Conservation (phyloP, 768 basidiomycete genomes). For the Agaricus blazei region DNA sequence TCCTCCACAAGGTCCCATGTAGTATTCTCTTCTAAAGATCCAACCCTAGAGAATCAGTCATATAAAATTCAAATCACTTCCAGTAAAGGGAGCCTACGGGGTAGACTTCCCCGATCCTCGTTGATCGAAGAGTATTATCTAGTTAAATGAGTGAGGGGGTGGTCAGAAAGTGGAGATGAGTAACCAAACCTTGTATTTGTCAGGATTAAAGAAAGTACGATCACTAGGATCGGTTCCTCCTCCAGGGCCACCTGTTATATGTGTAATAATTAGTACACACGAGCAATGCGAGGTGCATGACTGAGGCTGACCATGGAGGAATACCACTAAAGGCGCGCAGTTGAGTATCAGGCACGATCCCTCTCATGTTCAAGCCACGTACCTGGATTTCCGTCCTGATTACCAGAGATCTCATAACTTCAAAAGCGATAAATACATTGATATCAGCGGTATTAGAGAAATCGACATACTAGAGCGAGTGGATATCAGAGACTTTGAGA, state of each 20-base stretch:
- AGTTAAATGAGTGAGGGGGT: not conserved
- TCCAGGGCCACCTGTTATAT: conserved; percentile 65
- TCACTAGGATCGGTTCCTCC: conserved; percentile 68
- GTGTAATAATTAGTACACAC: conserved; percentile 3
- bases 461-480: conserved; percentile 61
- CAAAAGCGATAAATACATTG: not conserved
- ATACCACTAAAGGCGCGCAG: conserved; percentile 48
- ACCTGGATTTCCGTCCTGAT: conserved; percentile 73
- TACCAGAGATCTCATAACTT: conserved; percentile 82
- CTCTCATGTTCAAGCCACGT: conserved; percentile 9
- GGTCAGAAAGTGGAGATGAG: too few relatives aligned
- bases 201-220: conserved; percentile 76
- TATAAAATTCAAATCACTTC: not conserved
- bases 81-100: conserved; percentile 46
- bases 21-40: conserved; percentile 80
- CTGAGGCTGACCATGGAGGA: conserved; percentile 56
- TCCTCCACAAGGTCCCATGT: conserved; percentile 94
- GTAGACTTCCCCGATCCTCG: conserved; percentile 86
- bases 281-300: not conserved
- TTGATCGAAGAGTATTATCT: conserved; percentile 90
- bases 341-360: not conserved
- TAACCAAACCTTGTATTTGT: conserved; percentile 66
- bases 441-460: conserved; percentile 2
- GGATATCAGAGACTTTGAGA: conserved; percentile 69
- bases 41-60: conserved; percentile 40